A percentile compares a stretch with the other conserved stretches of the same genome.
Conservation (phyloP, 805 yeast species). For the Saccharomycopsis capsularis region DNA sequence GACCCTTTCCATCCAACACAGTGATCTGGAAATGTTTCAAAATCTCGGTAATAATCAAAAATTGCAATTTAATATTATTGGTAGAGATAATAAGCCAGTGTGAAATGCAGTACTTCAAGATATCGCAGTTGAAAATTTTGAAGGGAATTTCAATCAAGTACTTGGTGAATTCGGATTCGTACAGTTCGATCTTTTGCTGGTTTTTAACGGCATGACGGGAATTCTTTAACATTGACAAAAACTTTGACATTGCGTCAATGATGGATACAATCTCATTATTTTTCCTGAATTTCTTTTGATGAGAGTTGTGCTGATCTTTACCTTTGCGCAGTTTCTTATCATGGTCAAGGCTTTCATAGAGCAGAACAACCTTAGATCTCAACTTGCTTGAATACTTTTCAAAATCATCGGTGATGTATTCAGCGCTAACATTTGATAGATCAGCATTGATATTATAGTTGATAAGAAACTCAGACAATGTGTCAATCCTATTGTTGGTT, state of each 20-base stretch:
- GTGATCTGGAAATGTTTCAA: slow-evolving; percentile 63
- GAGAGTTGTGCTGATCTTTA: neutral
- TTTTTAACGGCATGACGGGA: neutral
- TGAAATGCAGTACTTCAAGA: slow-evolving; percentile 52
- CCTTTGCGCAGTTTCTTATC: neutral
- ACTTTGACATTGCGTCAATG: slow-evolving; percentile 12
- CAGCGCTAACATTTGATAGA: slow-evolving; percentile 2
- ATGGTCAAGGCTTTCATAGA: neutral
- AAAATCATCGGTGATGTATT: neutral
- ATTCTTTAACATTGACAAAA: slow-evolving; percentile 5
- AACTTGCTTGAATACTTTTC: neutral
- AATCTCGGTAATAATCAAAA: slow-evolving; percentile 61
- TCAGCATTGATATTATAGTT: slow-evolving; percentile 43
- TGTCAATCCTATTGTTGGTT: slow-evolving; percentile 29
- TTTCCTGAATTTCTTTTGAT: neutral
- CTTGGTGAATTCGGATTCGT: slow-evolving; percentile 33
- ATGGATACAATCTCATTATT: slow-evolving; percentile 7
- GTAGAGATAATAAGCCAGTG: slow-evolving; percentile 76
- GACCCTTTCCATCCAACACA: slow-evolving; percentile 51
- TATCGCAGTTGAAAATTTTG: slow-evolving; percentile 47
- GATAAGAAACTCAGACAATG: slow-evolving; percentile 66
- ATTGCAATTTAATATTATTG: slow-evolving; percentile 52
- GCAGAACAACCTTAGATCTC: neutral
- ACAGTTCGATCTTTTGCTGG: slow-evolving; percentile 26
- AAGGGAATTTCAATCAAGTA: slow-evolving; percentile 68